phyloP scores from a whole-genome alignment of 2,329 filamentous ascomycete genomes.

The Penicillium sp. region DNA sequence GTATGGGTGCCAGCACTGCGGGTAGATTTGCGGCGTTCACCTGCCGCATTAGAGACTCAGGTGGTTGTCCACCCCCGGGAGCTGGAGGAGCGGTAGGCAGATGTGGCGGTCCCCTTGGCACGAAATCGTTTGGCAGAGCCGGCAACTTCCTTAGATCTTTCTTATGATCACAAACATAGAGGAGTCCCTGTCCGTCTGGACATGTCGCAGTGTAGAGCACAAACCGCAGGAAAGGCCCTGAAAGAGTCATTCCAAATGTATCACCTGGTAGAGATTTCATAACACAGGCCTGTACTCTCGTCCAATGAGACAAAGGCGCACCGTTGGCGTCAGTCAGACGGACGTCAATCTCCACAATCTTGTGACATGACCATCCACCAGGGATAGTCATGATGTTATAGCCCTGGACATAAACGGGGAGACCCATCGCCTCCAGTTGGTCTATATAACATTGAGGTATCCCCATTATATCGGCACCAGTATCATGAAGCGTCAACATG shows the following conservation, averaged over 20 bases:
- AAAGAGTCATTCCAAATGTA: not conserved
- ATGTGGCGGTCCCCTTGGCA: not conserved
- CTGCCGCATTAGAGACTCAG: not conserved
- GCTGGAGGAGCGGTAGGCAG: not conserved
- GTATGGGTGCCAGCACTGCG: no score
- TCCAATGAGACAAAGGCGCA: not conserved
- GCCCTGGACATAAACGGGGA: not conserved
- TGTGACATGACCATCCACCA: not conserved
- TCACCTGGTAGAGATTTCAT: not conserved
- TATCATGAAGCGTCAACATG: not conserved
- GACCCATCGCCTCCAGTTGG: not conserved
- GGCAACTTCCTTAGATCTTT: not conserved
- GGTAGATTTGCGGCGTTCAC: no score
- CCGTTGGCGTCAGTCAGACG: not conserved
- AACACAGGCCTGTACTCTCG: not conserved
- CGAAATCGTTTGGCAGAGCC: not conserved
- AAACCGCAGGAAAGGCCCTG: not conserved
- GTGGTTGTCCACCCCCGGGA: not conserved
- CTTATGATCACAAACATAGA: not conserved
- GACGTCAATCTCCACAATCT: not conserved
- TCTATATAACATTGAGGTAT: not conserved
- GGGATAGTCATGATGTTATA: not conserved
- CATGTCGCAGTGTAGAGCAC: not conserved
- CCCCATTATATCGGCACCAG: conserved; percentile 3
- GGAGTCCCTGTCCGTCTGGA: not conserved